Evolutionary conservation across 2,329 filamentous ascomycete species (phyloP).

Genomic region (Aspergillus oerlinghausenensis): DNA sequence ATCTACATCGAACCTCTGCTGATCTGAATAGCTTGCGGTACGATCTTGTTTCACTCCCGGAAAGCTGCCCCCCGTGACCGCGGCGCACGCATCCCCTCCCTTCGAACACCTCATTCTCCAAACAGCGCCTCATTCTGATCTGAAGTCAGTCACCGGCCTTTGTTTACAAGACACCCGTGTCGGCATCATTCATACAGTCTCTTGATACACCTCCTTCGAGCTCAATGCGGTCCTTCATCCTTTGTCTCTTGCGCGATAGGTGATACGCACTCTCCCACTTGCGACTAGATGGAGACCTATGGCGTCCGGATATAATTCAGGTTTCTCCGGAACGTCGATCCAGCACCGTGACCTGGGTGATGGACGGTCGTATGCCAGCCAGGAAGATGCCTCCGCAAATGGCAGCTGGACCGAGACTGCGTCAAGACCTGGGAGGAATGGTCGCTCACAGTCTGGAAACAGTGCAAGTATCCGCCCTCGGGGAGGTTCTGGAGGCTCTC

Average conservation of each 20-base stretch:
- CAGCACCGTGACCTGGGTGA: constrained; percentile 37
- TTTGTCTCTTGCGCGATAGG: constrained; percentile 25
- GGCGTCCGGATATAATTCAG: constrained; percentile 42
- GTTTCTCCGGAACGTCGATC: constrained; percentile 39
- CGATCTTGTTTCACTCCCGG: constrained; percentile 2
- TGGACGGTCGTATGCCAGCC: constrained; percentile 35
- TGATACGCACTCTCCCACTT: constrained; percentile 29
- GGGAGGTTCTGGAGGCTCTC: constrained; percentile 47
- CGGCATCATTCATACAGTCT: neutral
- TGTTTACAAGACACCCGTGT: neutral
- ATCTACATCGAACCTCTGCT: constrained; percentile 4
- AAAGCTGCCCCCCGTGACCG: constrained; percentile 6
- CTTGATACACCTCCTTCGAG: constrained; percentile 1
- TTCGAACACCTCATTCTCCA: constrained; percentile 6
- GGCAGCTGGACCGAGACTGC: constrained; percentile 36
- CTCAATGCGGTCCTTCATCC: constrained; percentile 30
- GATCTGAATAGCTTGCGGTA: neutral
- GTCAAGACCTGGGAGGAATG: constrained; percentile 30
- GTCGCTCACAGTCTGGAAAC: constrained; percentile 53
- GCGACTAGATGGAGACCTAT: constrained; percentile 43
- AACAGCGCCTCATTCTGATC: constrained; percentile 3
- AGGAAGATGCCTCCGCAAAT: constrained; percentile 34
- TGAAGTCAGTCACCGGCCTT: constrained; percentile 2
- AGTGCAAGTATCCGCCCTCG: constrained; percentile 63
- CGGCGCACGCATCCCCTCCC: constrained; percentile 5